Conservation (phyloP, 176 grass and related monocot species). For the Eragrostis curvula region DNA sequence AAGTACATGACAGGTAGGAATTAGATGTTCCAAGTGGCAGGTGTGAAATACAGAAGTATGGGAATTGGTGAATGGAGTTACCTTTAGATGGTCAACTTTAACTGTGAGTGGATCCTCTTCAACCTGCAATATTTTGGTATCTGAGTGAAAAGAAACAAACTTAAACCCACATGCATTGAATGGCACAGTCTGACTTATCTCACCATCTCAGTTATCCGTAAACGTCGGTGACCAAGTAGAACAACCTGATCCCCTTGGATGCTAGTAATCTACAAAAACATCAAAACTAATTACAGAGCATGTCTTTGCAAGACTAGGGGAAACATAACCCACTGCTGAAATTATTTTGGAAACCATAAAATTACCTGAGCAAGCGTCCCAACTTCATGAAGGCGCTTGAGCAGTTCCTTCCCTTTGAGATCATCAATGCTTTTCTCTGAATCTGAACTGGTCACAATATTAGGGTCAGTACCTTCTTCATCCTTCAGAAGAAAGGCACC, state of each 20-base stretch:
- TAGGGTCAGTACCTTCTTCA: conserved; percentile 72
- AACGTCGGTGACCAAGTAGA: conserved; percentile 79
- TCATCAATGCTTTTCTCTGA: conserved; percentile 88
- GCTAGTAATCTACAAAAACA: conserved; percentile 83
- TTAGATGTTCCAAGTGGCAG: background rate
- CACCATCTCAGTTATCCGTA: conserved; percentile 90
- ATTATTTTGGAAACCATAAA: conserved; percentile 18
- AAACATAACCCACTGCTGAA: conserved; percentile 10
- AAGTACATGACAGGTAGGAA: background rate
- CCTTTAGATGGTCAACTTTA: conserved; percentile 96
- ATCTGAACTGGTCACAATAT: conserved; percentile 67
- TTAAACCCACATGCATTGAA: conserved; percentile 30
- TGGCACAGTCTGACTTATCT: conserved; percentile 38
- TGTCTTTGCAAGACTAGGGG: conserved; percentile 8
- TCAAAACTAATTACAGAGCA: conserved; percentile 32
- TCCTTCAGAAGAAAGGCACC: conserved; percentile 98
- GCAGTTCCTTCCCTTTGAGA: conserved; percentile 94
- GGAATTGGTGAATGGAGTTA: conserved; percentile 39
- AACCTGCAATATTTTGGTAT: conserved; percentile 58
- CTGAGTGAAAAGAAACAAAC: conserved; percentile 40
- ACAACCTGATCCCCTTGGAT: conserved; percentile 95
- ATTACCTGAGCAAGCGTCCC: conserved; percentile 84
- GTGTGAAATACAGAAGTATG: conserved; percentile 27
- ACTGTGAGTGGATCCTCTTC: conserved; percentile 97
- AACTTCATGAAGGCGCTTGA: conserved; percentile 95